Conservation (phyloP, 805 yeast species). For the Blastobotrys chiropterorum region DNA sequence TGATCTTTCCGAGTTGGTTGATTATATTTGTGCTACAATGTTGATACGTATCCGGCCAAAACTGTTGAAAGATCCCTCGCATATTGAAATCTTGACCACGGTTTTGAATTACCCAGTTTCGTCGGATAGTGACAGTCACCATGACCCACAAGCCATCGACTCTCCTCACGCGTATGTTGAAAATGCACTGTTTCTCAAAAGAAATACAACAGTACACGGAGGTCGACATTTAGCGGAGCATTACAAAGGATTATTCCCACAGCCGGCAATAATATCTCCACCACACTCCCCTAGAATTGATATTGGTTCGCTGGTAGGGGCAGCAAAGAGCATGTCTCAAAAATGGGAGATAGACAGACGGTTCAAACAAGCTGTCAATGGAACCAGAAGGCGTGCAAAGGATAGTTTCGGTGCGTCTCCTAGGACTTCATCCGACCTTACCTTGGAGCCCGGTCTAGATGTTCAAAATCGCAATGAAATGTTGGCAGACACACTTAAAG, state of each 20-base stretch:
- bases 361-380: conserved; percentile 13
- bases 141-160: conserved; percentile 5
- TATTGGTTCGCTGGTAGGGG: conserved; percentile 14
- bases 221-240: conserved; percentile 20
- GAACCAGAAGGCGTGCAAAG: conserved; percentile 6
- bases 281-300: conserved; percentile 9
- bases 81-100: conserved; percentile 5
- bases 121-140: not conserved
- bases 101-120: conserved; percentile 21
- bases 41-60: conserved; percentile 25
- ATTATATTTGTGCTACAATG: conserved; percentile 31
- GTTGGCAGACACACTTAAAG: conserved; percentile 10
- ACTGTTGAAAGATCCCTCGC: conserved; percentile 5
- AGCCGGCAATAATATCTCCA: not conserved
- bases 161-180: conserved; percentile 15
- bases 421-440: conserved; percentile 3
- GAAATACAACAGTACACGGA: conserved; percentile 17
- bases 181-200: conserved; percentile 22
- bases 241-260: conserved; percentile 11
- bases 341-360: conserved; percentile 16
- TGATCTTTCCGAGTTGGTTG: conserved; percentile 24
- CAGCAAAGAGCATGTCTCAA: conserved; percentile 17
- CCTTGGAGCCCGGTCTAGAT: not conserved
- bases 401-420: conserved; percentile 4
- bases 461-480: conserved; percentile 5